These are phyloP conservation scores for Epichloe uncinata DNA, from an alignment of 2,329 filamentous ascomycete species.

Conservation along the genomic window DNA sequence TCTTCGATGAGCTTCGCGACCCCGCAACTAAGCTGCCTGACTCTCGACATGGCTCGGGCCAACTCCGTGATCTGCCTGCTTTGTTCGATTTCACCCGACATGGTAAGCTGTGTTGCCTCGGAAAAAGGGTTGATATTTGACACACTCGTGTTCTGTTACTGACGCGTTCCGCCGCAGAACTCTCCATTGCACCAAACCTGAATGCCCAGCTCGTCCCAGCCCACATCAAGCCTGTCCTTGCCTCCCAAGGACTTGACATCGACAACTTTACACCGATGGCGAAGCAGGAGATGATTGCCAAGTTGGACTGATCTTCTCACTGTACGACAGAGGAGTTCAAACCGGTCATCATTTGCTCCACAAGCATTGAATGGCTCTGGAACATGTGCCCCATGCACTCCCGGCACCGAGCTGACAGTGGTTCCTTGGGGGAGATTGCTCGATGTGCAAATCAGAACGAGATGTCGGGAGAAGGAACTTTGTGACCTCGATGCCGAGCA, in stretches of 20 bases:
- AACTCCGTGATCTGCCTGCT: conserved; percentile 67
- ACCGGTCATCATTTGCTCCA: conserved; percentile 19
- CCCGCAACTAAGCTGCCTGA: conserved; percentile 85
- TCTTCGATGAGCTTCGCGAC: conserved; percentile 94
- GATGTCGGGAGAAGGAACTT: conserved; percentile 15
- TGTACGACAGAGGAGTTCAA: conserved; percentile 15
- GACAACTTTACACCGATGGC: conserved; percentile 84
- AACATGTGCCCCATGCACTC: conserved; percentile 17
- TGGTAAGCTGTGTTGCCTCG: conserved; percentile 45
- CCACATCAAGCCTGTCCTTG: conserved; percentile 64
- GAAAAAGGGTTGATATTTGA: not conserved
- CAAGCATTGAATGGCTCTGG: conserved; percentile 18
- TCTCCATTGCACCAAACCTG: conserved; percentile 84
- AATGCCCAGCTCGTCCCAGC: conserved; percentile 79
- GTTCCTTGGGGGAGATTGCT: conserved; percentile 10
- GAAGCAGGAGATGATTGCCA: conserved; percentile 95
- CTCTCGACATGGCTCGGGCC: conserved; percentile 75
- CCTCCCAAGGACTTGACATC: conserved; percentile 72
- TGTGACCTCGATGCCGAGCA: conserved; percentile 16
- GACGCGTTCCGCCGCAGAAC: conserved; percentile 42
- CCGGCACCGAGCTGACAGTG: conserved; percentile 17
- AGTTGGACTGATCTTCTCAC: conserved; percentile 62
- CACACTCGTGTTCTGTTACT: not conserved
- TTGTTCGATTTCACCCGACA: conserved; percentile 92
- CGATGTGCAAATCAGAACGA: conserved; percentile 15